Percentiles rank a stretch among this genome's conserved stretches.
Conservation (phyloP, 805 yeast species). For the Geotrichum ghanense region DNA sequence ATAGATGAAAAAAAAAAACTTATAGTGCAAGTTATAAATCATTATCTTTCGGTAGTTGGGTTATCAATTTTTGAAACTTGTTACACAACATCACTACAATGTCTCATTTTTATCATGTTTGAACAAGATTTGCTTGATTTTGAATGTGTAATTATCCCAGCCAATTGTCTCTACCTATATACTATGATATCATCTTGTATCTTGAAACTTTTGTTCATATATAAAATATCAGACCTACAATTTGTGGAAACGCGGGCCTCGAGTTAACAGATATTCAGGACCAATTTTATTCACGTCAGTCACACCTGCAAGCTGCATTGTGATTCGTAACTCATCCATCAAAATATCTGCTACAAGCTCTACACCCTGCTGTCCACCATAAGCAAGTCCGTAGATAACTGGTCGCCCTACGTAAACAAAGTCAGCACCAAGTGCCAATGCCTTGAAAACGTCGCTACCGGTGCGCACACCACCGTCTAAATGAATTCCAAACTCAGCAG, state of each 20-base stretch:
- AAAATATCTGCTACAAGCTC: conserved; percentile 19
- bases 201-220: too few relatives aligned
- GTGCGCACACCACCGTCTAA: conserved; percentile 62
- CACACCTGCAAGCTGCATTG: conserved; percentile 19
- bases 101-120: too few relatives aligned
- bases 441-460: conserved; percentile 57
- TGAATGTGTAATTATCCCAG: too few relatives aligned
- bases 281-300: conserved; percentile 11
- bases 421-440: conserved; percentile 58
- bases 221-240: too few relatives aligned
- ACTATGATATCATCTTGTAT: too few relatives aligned
- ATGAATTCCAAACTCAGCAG: conserved; percentile 36
- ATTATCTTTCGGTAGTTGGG: too few relatives aligned
- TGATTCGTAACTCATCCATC: conserved; percentile 15
- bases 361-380: conserved; percentile 62
- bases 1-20: too few relatives aligned
- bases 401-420: conserved; percentile 60
- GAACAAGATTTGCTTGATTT: too few relatives aligned
- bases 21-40: too few relatives aligned
- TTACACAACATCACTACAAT: too few relatives aligned
- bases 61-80: too few relatives aligned
- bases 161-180: too few relatives aligned
- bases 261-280: conserved; percentile 8
- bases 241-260: conserved; percentile 10
- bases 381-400: conserved; percentile 51